These are phyloP conservation scores for Paecilomyces dactylethromorphus DNA, from an alignment of 2,329 filamentous ascomycete species.

Conservation along the genomic window DNA sequence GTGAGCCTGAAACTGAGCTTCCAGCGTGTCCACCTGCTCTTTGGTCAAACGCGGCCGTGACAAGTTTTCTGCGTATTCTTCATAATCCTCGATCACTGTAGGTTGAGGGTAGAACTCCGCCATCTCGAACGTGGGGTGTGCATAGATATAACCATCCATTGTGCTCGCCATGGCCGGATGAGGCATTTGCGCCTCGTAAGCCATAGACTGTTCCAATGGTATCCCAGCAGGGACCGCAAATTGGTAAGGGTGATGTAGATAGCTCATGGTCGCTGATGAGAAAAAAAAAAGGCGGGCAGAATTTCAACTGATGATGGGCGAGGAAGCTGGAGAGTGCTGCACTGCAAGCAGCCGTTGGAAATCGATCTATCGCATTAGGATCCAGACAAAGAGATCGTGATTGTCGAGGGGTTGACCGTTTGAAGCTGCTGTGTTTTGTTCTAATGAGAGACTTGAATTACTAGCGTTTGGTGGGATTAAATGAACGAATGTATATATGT, in stretches of 20 bases:
- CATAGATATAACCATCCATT: slow-evolving; percentile 32
- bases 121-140: slow-evolving; percentile 35
- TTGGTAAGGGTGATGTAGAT: slow-evolving; percentile 30
- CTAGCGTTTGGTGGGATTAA: neutral
- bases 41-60: slow-evolving; percentile 45
- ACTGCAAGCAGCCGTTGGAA: slow-evolving; percentile 10
- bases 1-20: slow-evolving; percentile 44
- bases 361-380: slow-evolving; percentile 8
- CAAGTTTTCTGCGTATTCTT: slow-evolving; percentile 42
- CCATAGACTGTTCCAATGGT: slow-evolving; percentile 31
- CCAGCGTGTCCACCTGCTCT: slow-evolving; percentile 45
- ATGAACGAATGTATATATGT: neutral
- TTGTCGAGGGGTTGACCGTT: neutral
- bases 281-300: neutral
- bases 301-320: neutral
- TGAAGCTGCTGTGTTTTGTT: neutral
- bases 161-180: slow-evolving; percentile 32
- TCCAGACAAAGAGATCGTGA: slow-evolving; percentile 1
- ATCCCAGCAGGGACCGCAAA: slow-evolving; percentile 27
- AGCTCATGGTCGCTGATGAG: slow-evolving; percentile 26
- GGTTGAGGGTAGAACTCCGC: slow-evolving; percentile 36
- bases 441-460: neutral
- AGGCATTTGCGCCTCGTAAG: slow-evolving; percentile 28
- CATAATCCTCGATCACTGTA: slow-evolving; percentile 35
- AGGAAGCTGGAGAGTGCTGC: slow-evolving; percentile 6